Evolutionary conservation across 805 yeast genomes (phyloP).

Genomic region (Dipodascopsis uninucleata): DNA sequence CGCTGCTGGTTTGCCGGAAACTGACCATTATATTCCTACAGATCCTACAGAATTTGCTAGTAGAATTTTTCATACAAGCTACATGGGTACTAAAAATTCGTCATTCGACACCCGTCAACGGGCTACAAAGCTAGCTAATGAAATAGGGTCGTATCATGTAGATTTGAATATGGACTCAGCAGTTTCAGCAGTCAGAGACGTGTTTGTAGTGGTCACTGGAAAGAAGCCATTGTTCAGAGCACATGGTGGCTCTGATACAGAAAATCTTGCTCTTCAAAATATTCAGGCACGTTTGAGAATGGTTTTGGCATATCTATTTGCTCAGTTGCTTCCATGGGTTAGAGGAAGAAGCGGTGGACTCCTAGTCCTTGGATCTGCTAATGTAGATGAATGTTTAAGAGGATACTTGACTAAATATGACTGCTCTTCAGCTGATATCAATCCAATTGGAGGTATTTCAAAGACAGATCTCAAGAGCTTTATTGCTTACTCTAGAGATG

Average conservation of each 20-base stretch:
- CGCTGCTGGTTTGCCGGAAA: constrained; percentile 53
- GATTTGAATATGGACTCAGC: constrained; percentile 88
- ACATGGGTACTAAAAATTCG: constrained; percentile 95
- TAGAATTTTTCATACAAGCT: constrained; percentile 79
- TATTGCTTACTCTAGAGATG: constrained; percentile 68
- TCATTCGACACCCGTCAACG: constrained; percentile 80
- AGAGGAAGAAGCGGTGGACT: constrained; percentile 72
- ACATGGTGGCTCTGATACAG: constrained; percentile 89
- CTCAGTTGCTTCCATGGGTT: constrained; percentile 93
- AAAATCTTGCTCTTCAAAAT: constrained; percentile 90
- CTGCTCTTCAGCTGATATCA: constrained; percentile 94
- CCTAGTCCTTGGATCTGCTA: constrained; percentile 90
- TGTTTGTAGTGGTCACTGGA: constrained; percentile 88
- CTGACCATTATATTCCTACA: constrained; percentile 59
- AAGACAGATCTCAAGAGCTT: constrained; percentile 87
- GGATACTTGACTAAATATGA: constrained; percentile 97
- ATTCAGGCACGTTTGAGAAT: constrained; percentile 94
- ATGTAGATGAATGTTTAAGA: constrained; percentile 93
- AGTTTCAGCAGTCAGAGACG: constrained; percentile 65
- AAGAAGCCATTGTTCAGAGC: constrained; percentile 83
- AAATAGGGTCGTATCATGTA: constrained; percentile 83
- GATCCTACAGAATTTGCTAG: constrained; percentile 73
- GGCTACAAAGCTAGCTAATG: constrained; percentile 68
- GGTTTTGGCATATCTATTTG: constrained; percentile 91
- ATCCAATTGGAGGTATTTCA: constrained; percentile 98